A percentile compares a stretch with the other conserved stretches of the same genome.
These are phyloP conservation scores for Diaporthe velutina DNA, from an alignment of 2,329 filamentous ascomycete genomes.

Conservation along the genomic window DNA sequence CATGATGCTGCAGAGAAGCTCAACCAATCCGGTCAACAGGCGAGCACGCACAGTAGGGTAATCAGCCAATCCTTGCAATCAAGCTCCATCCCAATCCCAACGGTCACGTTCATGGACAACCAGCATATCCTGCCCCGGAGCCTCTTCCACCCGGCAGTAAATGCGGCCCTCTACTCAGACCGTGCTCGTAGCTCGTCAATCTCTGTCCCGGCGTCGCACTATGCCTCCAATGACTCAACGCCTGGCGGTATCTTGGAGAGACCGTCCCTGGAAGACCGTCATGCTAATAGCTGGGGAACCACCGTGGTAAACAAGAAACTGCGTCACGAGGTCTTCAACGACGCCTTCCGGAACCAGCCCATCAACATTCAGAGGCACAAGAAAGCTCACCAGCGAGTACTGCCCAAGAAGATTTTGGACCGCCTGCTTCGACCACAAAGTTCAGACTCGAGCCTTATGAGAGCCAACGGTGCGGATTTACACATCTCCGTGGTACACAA, in stretches of 20 bases:
- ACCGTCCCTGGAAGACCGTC: constrained; percentile 65
- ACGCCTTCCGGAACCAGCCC: constrained; percentile 88
- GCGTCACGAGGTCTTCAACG: constrained; percentile 91
- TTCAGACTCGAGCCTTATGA: constrained; percentile 57
- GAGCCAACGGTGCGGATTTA: constrained; percentile 32
- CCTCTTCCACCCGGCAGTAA: constrained; percentile 74
- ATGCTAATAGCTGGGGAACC: constrained; percentile 84
- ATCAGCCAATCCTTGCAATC: constrained; percentile 83
- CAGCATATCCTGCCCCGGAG: constrained; percentile 91
- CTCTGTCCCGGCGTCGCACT: constrained; percentile 45
- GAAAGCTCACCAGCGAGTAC: constrained; percentile 75
- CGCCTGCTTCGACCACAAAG: constrained; percentile 58
- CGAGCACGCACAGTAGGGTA: constrained; percentile 56
- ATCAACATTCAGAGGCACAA: constrained; percentile 85
- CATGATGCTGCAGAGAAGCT: constrained; percentile 41
- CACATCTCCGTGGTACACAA: constrained; percentile 21
- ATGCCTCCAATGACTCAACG: constrained; percentile 37
- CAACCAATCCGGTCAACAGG: constrained; percentile 40
- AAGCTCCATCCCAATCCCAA: constrained; percentile 76
- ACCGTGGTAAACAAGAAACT: constrained; percentile 91
- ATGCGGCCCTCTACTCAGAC: constrained; percentile 43
- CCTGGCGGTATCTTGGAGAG: constrained; percentile 44
- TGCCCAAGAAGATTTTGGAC: constrained; percentile 67
- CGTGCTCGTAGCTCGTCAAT: constrained; percentile 54
- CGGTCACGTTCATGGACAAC: constrained; percentile 95